A percentile compares a stretch with the other conserved stretches of the same genome.
Evolutionary conservation across 805 yeast genomes (phyloP).

Genomic region (Pichia manshurica): DNA sequence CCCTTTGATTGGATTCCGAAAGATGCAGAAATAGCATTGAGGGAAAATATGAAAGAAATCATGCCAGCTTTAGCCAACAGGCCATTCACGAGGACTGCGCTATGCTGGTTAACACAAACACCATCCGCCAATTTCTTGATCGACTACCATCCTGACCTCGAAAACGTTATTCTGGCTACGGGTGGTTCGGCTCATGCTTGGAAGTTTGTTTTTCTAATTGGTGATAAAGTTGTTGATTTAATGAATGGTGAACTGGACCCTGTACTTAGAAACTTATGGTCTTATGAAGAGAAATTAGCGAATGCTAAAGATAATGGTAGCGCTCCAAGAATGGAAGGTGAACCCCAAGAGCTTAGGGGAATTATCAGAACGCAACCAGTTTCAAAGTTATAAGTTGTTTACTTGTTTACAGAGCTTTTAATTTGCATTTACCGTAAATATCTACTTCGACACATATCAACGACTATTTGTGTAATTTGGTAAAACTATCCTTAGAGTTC

Average conservation of each 20-base stretch:
- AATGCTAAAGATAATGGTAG: slow-evolving; percentile 18
- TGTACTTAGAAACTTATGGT: slow-evolving; percentile 18
- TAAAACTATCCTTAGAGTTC: no score
- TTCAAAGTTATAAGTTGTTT: no score
- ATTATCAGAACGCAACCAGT: slow-evolving; percentile 9
- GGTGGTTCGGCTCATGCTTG: slow-evolving; percentile 27
- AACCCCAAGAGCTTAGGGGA: slow-evolving; percentile 17
- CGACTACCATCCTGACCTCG: slow-evolving; percentile 20
- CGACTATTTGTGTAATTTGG: no score
- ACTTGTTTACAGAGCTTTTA: no score
- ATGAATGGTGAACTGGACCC: slow-evolving; percentile 18
- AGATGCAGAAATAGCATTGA: slow-evolving; percentile 22
- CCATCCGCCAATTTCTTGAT: slow-evolving; percentile 22
- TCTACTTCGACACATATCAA: no score
- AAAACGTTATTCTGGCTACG: slow-evolving; percentile 23
- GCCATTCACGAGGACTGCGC: slow-evolving; percentile 23
- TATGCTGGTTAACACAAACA: slow-evolving; percentile 26
- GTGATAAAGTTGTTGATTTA: slow-evolving; percentile 24
- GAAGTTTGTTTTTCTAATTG: slow-evolving; percentile 25
- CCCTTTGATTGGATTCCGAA: slow-evolving; percentile 25
- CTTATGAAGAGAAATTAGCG: slow-evolving; percentile 19
- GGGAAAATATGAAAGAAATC: slow-evolving; percentile 21
- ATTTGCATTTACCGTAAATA: no score
- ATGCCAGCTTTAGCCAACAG: slow-evolving; percentile 20
- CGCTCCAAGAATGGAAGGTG: slow-evolving; percentile 24